Evolutionary conservation across 2,329 filamentous ascomycete genomes (phyloP).

Genomic region (Gnomoniopsis sp.): DNA sequence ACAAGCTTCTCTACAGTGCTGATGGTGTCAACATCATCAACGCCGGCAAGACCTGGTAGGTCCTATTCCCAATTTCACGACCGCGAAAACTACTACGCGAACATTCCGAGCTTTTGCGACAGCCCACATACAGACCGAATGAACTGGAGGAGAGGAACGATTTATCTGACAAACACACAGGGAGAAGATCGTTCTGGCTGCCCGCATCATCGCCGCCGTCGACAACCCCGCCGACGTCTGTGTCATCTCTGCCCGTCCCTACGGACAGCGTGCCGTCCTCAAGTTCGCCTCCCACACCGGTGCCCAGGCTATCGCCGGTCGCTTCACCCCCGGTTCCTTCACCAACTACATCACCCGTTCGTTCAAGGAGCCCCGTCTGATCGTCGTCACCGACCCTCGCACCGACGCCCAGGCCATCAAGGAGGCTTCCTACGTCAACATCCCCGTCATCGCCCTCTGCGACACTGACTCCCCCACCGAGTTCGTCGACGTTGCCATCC

Average conservation of each 20-base stretch:
- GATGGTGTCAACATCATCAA: slow-evolving; percentile 99
- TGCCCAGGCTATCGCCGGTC: slow-evolving; percentile 95
- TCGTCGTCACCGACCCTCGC: slow-evolving; percentile 98
- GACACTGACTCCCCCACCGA: slow-evolving; percentile 99
- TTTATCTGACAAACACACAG: slow-evolving; percentile 43
- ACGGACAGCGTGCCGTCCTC: slow-evolving; percentile 98
- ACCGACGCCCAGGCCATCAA: slow-evolving; percentile 99
- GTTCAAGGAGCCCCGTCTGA: slow-evolving; percentile 99
- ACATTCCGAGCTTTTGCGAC: not conserved
- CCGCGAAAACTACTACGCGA: not conserved
- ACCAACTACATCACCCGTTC: slow-evolving; percentile 99
- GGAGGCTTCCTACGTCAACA: slow-evolving; percentile 99
- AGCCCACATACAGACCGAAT: not conserved
- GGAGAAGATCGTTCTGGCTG: slow-evolving; percentile 99
- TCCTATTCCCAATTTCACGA: slow-evolving; percentile 18
- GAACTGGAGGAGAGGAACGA: not conserved
- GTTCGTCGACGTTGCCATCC: slow-evolving; percentile 99
- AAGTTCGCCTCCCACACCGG: slow-evolving; percentile 99
- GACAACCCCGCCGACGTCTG: slow-evolving; percentile 99
- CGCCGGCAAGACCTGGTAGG: slow-evolving; percentile 99
- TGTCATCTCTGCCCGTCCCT: slow-evolving; percentile 99
- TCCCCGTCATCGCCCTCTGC: slow-evolving; percentile 97
- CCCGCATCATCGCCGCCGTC: slow-evolving; percentile 96
- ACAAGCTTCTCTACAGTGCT: slow-evolving; percentile 61
- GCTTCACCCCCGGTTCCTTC: slow-evolving; percentile 99